phyloP scores from a whole-genome alignment of 2,329 filamentous ascomycete genomes.

The Arthrobotrys musiformis region DNA sequence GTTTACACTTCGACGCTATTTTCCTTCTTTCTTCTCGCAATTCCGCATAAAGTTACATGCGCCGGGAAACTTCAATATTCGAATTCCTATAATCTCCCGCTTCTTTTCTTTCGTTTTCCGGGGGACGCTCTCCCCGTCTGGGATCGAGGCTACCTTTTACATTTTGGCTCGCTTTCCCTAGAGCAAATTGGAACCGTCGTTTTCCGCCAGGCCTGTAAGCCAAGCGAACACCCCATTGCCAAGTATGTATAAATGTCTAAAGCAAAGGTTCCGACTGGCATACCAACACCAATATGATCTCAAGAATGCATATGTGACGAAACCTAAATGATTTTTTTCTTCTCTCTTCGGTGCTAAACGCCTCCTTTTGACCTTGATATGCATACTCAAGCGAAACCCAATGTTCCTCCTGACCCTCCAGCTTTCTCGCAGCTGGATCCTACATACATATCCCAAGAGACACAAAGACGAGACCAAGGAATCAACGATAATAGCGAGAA shows the following conservation, averaged over 20 bases:
- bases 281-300: background rate
- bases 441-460: background rate
- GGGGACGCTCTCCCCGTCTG: too few relatives aligned
- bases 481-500: background rate
- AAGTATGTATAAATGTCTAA: slow-evolving; percentile 26
- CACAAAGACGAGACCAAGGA: background rate
- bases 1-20: slow-evolving; percentile 31
- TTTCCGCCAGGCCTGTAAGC: slow-evolving; percentile 34
- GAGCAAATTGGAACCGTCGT: slow-evolving; percentile 47
- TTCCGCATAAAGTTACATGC: slow-evolving; percentile 19
- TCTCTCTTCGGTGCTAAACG: background rate
- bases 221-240: slow-evolving; percentile 24
- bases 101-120: background rate
- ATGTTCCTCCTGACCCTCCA: background rate
- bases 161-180: background rate
- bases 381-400: slow-evolving; percentile 4
- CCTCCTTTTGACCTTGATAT: slow-evolving; percentile 15
- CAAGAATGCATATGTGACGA: slow-evolving; percentile 17
- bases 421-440: background rate
- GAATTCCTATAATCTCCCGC: slow-evolving; percentile 10
- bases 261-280: slow-evolving; percentile 26
- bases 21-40: slow-evolving; percentile 1
- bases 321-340: background rate
- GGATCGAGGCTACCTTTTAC: background rate
- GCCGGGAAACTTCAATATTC: background rate